Base-by-base conservation (phyloP, 768 basidiomycete species). In the Tulasnella sp. region DNA sequence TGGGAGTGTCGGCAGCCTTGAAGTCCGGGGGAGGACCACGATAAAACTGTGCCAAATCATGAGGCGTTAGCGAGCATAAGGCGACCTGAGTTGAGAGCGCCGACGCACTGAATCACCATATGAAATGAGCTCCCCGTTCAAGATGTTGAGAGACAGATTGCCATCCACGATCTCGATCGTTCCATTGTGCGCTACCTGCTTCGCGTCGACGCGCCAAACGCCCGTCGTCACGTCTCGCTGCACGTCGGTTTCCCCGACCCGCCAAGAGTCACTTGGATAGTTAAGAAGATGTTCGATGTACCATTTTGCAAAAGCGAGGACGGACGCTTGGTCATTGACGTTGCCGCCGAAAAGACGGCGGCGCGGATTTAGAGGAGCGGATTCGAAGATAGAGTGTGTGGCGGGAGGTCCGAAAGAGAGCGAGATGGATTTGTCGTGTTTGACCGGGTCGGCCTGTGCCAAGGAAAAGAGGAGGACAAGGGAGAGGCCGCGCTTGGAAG, bases 131-230 rank as follows among this genome's bases (percentile, higher is more conserved):
- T 89, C 86, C 58, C 95, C 96, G 76, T 93, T 90, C 85, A 92
- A 92, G 85, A 98, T 88, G 87, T 98, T 98, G 84, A 99, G 86
- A 84, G 98, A 98, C 87, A 98, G 90, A 85, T 98, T 93, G 38
- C 94, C 94, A 83, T 98, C 94, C 18, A 89, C 89, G 19, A 99
- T 95, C 83, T 97, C 94, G 68, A 97, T 86, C 21, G 95, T 96
- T 79, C 93, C 91, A 83, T 96, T 86, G 48, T 46, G 56, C 1
- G 58, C n/a, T 79, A 93, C 81, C 86, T 99, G 97, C 82, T 92
- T 90, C 80, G 92, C 91, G 84, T 97, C 97, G 82, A 96, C 88
- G 85, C 98, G 96, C 39, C 94, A 92, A 74, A 98, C 88, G 27
- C 93, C 93, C 1, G 94, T 95, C 80, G 89, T 90, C 79, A 86